Percentiles rank a stretch among this genome's conserved stretches.
Evolutionary conservation across 2,329 filamentous ascomycete species (phyloP).

Genomic region (Beauveria bassiana): DNA sequence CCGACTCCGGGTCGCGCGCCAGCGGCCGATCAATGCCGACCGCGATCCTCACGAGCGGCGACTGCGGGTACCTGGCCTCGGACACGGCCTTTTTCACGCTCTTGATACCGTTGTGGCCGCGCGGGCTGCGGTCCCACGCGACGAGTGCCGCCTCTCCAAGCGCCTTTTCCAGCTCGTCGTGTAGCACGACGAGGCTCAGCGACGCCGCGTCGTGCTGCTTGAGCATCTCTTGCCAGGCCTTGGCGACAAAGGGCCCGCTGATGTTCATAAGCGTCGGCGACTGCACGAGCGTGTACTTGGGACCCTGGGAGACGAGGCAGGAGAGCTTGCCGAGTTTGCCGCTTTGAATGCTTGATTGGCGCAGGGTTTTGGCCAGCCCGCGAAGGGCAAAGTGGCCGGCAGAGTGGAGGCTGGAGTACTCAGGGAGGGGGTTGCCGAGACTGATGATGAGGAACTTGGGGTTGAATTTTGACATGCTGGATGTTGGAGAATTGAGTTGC

Average conservation of each 20-base stretch:
- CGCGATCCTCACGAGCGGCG: slow-evolving; percentile 54
- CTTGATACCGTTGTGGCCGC: slow-evolving; percentile 69
- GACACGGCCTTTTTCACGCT: slow-evolving; percentile 50
- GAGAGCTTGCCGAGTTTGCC: slow-evolving; percentile 43
- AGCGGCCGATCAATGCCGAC: slow-evolving; percentile 82
- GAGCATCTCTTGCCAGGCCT: slow-evolving; percentile 55
- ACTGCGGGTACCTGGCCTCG: slow-evolving; percentile 30
- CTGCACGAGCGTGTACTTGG: slow-evolving; percentile 61
- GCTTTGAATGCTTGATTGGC: slow-evolving; percentile 42
- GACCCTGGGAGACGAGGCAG: slow-evolving; percentile 39
- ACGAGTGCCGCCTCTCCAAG: slow-evolving; percentile 60
- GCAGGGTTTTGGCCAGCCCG: slow-evolving; percentile 40
- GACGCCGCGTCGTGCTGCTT: slow-evolving; percentile 23
- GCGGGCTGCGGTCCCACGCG: slow-evolving; percentile 54
- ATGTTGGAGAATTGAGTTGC: slow-evolving; percentile 16
- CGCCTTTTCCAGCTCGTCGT: slow-evolving; percentile 77
- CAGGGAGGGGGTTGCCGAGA: slow-evolving; percentile 74
- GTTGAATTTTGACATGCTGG: slow-evolving; percentile 24
- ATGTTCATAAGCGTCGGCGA: slow-evolving; percentile 78
- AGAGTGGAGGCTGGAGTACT: slow-evolving; percentile 74
- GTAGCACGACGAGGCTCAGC: slow-evolving; percentile 63
- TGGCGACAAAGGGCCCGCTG: slow-evolving; percentile 62
- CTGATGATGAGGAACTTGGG: slow-evolving; percentile 70
- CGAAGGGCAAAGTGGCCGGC: slow-evolving; percentile 75
- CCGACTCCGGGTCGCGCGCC: slow-evolving; percentile 56